A percentile compares a stretch with the other conserved stretches of the same genome.
These are phyloP conservation scores for Tylopilus sp. DNA, from an alignment of 1,284 basidiomycete genomes.

Conservation along the genomic window DNA sequence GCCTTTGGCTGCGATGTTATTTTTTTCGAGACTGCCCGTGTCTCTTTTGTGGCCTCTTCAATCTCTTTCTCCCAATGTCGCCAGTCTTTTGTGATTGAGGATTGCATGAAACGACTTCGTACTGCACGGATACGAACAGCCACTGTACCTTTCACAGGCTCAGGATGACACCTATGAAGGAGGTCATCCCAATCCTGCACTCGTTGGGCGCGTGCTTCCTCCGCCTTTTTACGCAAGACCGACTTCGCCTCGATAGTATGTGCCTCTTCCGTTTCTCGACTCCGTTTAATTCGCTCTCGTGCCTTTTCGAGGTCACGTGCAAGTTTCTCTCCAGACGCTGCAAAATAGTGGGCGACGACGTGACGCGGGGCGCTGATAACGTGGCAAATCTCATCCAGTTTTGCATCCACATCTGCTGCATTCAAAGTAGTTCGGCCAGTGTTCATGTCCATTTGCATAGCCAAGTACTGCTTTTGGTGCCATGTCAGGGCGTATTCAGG, in stretches of 20 bases:
- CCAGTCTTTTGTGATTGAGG: constrained; percentile 46
- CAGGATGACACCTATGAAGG: constrained; percentile 51
- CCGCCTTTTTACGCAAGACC: constrained; percentile 52
- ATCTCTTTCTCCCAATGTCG: constrained; percentile 64
- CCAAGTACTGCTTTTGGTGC: constrained; percentile 64
- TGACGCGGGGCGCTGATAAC: constrained; percentile 54
- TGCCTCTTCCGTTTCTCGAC: constrained; percentile 31
- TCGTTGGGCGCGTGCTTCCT: constrained; percentile 50
- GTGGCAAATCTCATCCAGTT: constrained; percentile 47
- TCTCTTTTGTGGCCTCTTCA: constrained; percentile 50
- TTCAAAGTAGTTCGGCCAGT: constrained; percentile 50
- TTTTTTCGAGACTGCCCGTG: constrained; percentile 45
- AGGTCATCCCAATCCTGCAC: constrained; percentile 64
- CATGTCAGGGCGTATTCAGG: constrained; percentile 57
- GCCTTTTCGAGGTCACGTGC: constrained; percentile 44
- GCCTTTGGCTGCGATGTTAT: constrained; percentile 29
- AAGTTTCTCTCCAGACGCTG: constrained; percentile 38
- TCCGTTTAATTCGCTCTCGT: constrained; percentile 30
- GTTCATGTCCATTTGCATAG: constrained; percentile 43
- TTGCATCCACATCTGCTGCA: constrained; percentile 39
- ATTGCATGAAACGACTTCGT: constrained; percentile 52
- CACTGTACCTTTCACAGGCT: constrained; percentile 45
- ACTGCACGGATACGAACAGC: constrained; percentile 51
- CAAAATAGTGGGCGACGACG: constrained; percentile 47
- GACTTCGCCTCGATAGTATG: constrained; percentile 45